Base-by-base conservation (phyloP, 2,329 filamentous ascomycete genomes). In the Aspergillus udagawae region DNA sequence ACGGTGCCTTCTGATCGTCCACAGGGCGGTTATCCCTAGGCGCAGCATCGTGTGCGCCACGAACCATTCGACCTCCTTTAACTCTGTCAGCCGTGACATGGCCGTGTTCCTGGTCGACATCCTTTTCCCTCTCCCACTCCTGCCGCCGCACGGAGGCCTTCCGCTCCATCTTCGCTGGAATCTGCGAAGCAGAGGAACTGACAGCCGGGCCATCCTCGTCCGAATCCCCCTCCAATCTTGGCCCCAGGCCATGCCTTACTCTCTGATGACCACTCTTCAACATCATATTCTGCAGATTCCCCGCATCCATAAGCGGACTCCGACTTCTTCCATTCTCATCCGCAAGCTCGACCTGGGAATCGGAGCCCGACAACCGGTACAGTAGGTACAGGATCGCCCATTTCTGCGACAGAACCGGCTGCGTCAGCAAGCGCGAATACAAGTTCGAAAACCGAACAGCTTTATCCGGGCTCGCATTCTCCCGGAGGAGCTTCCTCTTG, bases 361-460 rank as follows among this genome's bases (percentile, higher is more conserved):
- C 67, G 51, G 83, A 85, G 68, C 92, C 89, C 60, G 90, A 86
- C 50, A 97, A 83, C 66, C 91, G 87, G 72, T 94, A 89, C 45
- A 99, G 83, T 45, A 99, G 86, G 72, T 95, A 95, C 21, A 99
- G 81, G 63, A 99, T 97, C 3, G 90, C 91, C 92, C 92, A 97
- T 82, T 99, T 99, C 74, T 96, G 90, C 67, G 90, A 89, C 48
- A 99, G 82, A 5, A 97, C 92, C 0, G 92, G 92, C 63, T 97
- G 86, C n/a, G 91, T 90, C 27, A 47, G 81, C 20, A 99, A 83
- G 56, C 91, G 85, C 35, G 91, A 91, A 75, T 97, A 96, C 28
- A 99, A 83, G 69, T 96, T 95, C 25, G 91, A 89, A 75, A 97
- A 96, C 60, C 88, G 85, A 21, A 93, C 81, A 3, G 92, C 91